These are phyloP conservation scores for Tolypocladium endophyticum DNA, from an alignment of 2,329 filamentous ascomycete genomes.

Conservation along the genomic window DNA sequence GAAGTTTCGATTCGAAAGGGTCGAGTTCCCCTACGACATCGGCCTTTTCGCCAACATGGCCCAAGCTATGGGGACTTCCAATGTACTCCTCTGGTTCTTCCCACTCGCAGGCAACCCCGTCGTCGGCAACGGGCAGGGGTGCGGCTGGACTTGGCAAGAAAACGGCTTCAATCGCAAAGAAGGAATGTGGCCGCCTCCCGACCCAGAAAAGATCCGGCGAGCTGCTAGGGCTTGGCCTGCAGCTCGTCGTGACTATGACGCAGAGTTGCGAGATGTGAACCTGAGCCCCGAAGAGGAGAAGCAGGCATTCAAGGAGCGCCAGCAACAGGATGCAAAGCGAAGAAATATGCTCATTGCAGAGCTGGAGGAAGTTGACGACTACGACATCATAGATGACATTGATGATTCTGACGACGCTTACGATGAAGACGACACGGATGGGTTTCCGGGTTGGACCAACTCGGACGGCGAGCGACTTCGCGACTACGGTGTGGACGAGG, in stretches of 20 bases:
- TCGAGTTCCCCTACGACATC: conserved; percentile 77
- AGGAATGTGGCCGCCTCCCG: conserved; percentile 52
- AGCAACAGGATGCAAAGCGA: conserved; percentile 34
- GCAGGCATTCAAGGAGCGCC: conserved; percentile 37
- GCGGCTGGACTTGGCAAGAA: conserved; percentile 55
- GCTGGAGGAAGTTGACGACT: conserved; percentile 46
- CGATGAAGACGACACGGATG: conserved; percentile 10
- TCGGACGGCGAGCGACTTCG: conserved; percentile 62
- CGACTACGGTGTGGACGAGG: conserved; percentile 74
- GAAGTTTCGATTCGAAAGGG: conserved; percentile 41
- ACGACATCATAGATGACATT: conserved; percentile 41
- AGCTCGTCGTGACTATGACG: conserved; percentile 22
- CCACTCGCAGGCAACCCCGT: conserved; percentile 48
- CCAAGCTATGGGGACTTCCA: conserved; percentile 63
- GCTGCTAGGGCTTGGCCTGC: conserved; percentile 27
- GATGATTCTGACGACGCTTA: conserved; percentile 36
- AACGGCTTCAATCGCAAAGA: conserved; percentile 64
- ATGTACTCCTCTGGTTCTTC: conserved; percentile 57
- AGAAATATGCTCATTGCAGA: conserved; percentile 33
- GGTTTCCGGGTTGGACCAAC: conserved; percentile 55
- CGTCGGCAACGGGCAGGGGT: conserved; percentile 25
- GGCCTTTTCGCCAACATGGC: conserved; percentile 64
- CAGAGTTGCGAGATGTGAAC: conserved; percentile 23
- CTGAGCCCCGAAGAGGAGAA: conserved; percentile 32
- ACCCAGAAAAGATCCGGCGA: conserved; percentile 49